Conservation (phyloP, 768 basidiomycete species). For the Phlebiopsis gigantea region DNA sequence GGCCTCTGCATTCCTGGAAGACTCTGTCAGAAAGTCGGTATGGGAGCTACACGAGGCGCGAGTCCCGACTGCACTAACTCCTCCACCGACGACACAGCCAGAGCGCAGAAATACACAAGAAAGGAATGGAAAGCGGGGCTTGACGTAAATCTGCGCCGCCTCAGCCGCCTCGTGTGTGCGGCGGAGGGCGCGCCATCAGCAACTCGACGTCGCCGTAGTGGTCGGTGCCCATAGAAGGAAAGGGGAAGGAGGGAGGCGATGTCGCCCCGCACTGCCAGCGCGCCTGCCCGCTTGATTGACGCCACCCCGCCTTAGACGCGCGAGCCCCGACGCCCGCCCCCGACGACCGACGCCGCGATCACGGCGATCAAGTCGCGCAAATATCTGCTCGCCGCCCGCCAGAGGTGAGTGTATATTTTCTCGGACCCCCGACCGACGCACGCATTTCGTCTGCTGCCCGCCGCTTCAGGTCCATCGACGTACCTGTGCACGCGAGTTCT, state of each 20-base stretch:
- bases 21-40: neutral
- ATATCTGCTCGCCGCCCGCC: too few relatives aligned
- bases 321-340: neutral
- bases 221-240: neutral
- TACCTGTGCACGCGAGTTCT: neutral
- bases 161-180: neutral
- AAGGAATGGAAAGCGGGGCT: neutral
- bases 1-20: slow-evolving; percentile 3
- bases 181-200: neutral
- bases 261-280: neutral
- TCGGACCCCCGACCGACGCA: too few relatives aligned
- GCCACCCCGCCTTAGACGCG: neutral
- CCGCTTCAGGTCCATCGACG: neutral
- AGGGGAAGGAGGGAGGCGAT: neutral
- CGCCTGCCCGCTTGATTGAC: neutral
- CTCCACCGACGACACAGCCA: slow-evolving; percentile 2
- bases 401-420: neutral
- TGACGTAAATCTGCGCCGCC: neutral
- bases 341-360: neutral
- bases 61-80: neutral
- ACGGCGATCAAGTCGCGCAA: neutral
- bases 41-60: neutral
- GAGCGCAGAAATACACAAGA: neutral
- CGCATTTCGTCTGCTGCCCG: neutral
- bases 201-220: neutral